A percentile compares a stretch with the other conserved stretches of the same genome.
phyloP scores from a whole-genome alignment of 2,329 filamentous ascomycete genomes.

The Aspergillus sojae region DNA sequence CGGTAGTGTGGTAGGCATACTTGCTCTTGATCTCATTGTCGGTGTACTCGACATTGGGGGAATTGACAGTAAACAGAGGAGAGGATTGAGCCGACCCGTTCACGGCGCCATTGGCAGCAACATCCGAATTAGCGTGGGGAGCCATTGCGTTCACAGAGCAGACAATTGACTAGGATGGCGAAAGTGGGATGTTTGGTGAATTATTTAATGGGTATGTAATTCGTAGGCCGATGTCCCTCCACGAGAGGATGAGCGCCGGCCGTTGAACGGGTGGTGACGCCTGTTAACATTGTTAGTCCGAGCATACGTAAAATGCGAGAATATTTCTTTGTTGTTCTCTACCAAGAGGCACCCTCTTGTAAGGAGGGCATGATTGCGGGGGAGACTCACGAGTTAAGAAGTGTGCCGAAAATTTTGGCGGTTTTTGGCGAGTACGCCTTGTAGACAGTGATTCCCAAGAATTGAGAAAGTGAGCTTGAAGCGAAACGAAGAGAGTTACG shows the following conservation, averaged over 20 bases:
- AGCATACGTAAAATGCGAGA: constrained; percentile 3
- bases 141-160: constrained; percentile 68
- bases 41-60: constrained; percentile 90
- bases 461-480: constrained; percentile 45
- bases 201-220: constrained; percentile 48
- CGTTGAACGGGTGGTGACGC: constrained; percentile 93
- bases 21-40: constrained; percentile 85
- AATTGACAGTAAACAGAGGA: constrained; percentile 80
- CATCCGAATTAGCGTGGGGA: constrained; percentile 77
- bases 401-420: constrained; percentile 98
- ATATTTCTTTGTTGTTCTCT: background rate
- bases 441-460: constrained; percentile 47
- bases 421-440: constrained; percentile 62
- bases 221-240: constrained; percentile 73
- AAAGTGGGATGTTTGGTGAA: constrained; percentile 47
- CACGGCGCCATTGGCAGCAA: constrained; percentile 54
- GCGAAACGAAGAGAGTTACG: constrained; percentile 19
- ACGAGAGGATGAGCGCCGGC: constrained; percentile 87
- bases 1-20: constrained; percentile 95
- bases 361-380: background rate
- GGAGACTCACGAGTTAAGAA: constrained; percentile 84
- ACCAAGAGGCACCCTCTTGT: background rate
- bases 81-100: constrained; percentile 53
- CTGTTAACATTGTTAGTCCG: constrained; percentile 50
- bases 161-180: constrained; percentile 49